These are phyloP conservation scores for Plasmodium chabaudi DNA, from an alignment of 169 alveolate species.

Conservation along the genomic window DNA sequence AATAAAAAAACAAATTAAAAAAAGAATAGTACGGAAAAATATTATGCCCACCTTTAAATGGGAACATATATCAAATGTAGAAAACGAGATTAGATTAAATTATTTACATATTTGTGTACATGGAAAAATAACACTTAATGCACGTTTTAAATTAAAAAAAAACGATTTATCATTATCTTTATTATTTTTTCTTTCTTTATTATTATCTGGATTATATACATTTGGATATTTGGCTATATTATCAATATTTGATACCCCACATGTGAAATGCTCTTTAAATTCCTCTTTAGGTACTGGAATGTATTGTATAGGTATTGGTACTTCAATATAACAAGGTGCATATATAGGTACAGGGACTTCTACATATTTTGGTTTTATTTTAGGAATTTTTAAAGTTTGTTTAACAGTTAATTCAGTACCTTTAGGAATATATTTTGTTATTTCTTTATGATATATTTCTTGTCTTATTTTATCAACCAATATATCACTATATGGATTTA, in stretches of 20 bases:
- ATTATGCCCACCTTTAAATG: too few relatives aligned
- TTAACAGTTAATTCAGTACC: constrained; percentile 41
- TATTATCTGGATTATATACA: constrained; percentile 1
- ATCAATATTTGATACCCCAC: constrained; percentile 1
- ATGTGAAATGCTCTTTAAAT: constrained; percentile 25
- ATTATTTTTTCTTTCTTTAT: not conserved
- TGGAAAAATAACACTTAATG: not conserved
- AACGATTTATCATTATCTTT: not conserved
- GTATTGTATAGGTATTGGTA: constrained; percentile 60
- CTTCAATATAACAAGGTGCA: constrained; percentile 61
- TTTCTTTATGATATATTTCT: constrained; percentile 26
- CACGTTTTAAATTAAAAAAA: not conserved
- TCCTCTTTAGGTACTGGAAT: constrained; percentile 35
- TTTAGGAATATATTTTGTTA: constrained; percentile 32
- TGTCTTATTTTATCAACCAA: constrained; percentile 47
- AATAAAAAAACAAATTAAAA: too few relatives aligned
- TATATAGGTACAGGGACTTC: constrained; percentile 70
- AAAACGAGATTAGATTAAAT: too few relatives aligned
- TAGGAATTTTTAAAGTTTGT: constrained; percentile 33
- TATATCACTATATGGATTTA: constrained; percentile 25
- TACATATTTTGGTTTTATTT: constrained; percentile 47
- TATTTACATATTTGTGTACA: too few relatives aligned
- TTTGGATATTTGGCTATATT: constrained; percentile 16
- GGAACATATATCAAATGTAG: too few relatives aligned
- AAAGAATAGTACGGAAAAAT: too few relatives aligned